These are phyloP conservation scores for Penicillium expansum DNA, from an alignment of 2,329 filamentous ascomycete genomes.

Conservation along the genomic window DNA sequence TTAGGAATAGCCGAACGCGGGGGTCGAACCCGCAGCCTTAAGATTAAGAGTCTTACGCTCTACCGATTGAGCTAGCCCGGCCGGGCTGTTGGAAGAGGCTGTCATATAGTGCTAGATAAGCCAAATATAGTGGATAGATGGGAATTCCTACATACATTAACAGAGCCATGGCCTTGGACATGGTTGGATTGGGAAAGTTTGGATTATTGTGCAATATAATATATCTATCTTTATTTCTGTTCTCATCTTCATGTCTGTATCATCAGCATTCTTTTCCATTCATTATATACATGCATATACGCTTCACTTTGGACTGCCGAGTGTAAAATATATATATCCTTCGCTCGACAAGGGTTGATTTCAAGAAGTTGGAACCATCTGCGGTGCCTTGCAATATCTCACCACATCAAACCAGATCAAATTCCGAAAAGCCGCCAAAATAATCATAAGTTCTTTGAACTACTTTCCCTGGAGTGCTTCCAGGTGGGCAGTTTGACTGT, in stretches of 20 bases:
- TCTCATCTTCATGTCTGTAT: background rate
- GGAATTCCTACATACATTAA: too few relatives aligned
- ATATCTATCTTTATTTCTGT: background rate
- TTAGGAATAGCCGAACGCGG: constrained; percentile 40
- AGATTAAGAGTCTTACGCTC: constrained; percentile 30
- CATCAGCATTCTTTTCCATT: too few relatives aligned
- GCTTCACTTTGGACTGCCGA: background rate
- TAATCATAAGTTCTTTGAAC: background rate
- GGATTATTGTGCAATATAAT: background rate
- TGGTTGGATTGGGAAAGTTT: background rate
- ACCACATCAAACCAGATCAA: too few relatives aligned
- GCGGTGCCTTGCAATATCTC: rapidly evolving
- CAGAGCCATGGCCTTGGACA: too few relatives aligned
- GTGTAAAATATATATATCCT: background rate
- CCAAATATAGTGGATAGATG: too few relatives aligned
- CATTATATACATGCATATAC: too few relatives aligned
- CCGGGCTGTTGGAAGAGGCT: constrained; percentile 10
- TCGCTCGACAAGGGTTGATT: background rate
- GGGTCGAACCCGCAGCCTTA: constrained; percentile 45
- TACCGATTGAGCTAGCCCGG: constrained; percentile 52
- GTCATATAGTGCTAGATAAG: background rate
- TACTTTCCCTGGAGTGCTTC: too few relatives aligned
- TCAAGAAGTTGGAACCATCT: rapidly evolving
- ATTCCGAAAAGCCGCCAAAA: background rate
- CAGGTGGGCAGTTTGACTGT: background rate